Percentiles rank a stretch among this genome's conserved stretches.
phyloP scores from a whole-genome alignment of 2,329 filamentous ascomycete species.

The Endothia cerciana region DNA sequence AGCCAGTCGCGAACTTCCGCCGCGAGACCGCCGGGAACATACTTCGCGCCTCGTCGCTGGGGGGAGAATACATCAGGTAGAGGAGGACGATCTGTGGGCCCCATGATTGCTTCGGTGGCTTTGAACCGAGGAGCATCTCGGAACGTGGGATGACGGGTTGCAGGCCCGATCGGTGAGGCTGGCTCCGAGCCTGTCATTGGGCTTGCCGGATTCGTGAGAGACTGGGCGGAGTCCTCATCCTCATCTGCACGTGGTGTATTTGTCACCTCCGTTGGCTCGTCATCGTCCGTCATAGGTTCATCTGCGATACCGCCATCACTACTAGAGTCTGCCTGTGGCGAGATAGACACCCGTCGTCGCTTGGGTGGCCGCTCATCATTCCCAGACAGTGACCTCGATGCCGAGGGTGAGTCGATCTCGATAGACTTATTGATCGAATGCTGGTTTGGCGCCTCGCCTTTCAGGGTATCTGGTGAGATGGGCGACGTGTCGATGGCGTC shows the following conservation, averaged over 20 bases:
- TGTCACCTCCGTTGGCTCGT: conserved; percentile 12
- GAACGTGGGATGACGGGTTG: conserved; percentile 39
- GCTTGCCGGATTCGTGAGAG: conserved; percentile 10
- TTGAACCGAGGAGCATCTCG: conserved; percentile 45
- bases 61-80: conserved; percentile 46
- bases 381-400: conserved; percentile 26
- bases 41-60: conserved; percentile 39
- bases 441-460: not conserved
- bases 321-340: conserved; percentile 29
- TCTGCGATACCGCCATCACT: not conserved
- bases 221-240: conserved; percentile 12
- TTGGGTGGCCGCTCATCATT: conserved; percentile 36
- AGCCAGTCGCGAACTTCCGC: conserved; percentile 50
- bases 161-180: conserved; percentile 9
- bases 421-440: conserved; percentile 30
- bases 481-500: conserved; percentile 36
- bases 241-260: conserved; percentile 10
- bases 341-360: conserved; percentile 43
- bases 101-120: conserved; percentile 32
- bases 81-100: conserved; percentile 32
- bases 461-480: conserved; percentile 17
- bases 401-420: conserved; percentile 33
- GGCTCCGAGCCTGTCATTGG: conserved; percentile 12
- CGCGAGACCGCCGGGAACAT: conserved; percentile 46
- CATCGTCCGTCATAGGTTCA: conserved; percentile 32